Base-by-base conservation (phyloP, 106 monocot genomes). In the Phalaenopsis aphrodite region DNA sequence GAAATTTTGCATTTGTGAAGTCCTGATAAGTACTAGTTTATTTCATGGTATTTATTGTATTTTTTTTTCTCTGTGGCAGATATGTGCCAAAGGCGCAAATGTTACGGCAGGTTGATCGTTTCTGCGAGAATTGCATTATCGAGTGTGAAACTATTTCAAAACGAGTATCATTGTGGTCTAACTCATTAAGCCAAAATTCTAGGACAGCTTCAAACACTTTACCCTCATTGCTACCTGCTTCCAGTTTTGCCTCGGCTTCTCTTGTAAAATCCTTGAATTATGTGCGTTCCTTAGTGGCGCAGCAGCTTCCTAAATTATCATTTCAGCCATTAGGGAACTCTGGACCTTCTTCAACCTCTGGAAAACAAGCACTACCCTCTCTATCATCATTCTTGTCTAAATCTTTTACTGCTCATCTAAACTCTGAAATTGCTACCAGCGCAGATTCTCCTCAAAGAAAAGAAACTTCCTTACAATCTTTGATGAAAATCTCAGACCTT, bases 241-340 rank as follows among this genome's bases (percentile, higher is more conserved):
- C 89, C 55, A 91, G 84, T 85, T 91, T 90, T 88, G 89, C 91
- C 68, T 91, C 92, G 81, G 75, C 84, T 58, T 89, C 94, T 49
- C 91, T 95, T 75, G 80, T 95, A 1, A 99, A 99, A 79, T 99
- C 99, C 55, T 87, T 99, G 72, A 89, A 84, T 80, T 99, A 91
- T 91, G 95, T 95, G 43, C 92, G 91, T 55, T 99, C 95, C 41
- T 76, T 99, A 55, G 99, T 99, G 36, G 87, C 91, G 77, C 91
- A 88, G 11, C 91, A 99, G 85, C 88, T 91, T 79, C 93, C 97
- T 64, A 94, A 87, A 76, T 49, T 95, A 19, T 93, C 92, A 5
- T 94, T 97, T 78, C 94, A 89, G 49, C 89, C 92, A 77, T 37
- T 88, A n/a, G 75, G 72, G 17, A 84, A 80, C 49, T 83, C 88